Conservation (phyloP, 129 eudicot species). For the Rutidosis leptorrhynchoides region DNA sequence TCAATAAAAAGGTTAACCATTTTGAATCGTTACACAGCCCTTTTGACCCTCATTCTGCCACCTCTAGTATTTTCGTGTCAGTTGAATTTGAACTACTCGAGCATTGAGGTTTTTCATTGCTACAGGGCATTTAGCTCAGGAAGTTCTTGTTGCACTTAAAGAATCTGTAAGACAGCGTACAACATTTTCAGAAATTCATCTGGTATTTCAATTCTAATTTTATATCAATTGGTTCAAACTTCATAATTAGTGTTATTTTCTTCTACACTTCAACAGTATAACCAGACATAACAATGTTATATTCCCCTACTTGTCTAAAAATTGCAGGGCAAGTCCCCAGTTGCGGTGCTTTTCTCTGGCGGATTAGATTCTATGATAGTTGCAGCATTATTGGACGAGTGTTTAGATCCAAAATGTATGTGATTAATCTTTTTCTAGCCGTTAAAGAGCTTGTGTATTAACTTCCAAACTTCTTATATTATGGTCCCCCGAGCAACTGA, state of each 20-base stretch:
- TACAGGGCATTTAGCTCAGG: constrained; percentile 36
- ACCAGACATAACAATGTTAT: not conserved
- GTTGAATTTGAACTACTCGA: not conserved
- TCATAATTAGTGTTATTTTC: not conserved
- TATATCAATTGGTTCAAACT: not conserved
- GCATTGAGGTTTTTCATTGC: not conserved
- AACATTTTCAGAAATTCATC: constrained; percentile 38
- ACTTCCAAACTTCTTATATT: not conserved
- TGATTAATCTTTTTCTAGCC: constrained; percentile 7
- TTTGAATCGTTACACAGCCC: not conserved
- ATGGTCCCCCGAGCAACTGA: constrained; percentile 6
- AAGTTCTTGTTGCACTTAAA: constrained; percentile 60
- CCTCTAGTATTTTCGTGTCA: not conserved
- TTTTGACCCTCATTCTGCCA: not conserved
- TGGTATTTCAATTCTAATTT: constrained; percentile 39
- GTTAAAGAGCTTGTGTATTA: not conserved
- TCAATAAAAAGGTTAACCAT: not conserved
- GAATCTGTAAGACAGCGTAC: constrained; percentile 73
- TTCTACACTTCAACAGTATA: not conserved
- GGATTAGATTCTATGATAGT: constrained; percentile 97
- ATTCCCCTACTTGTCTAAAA: constrained; percentile 8
- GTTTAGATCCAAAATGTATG: constrained; percentile 79
- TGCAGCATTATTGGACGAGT: constrained; percentile 81
- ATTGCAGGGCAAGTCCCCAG: constrained; percentile 59
- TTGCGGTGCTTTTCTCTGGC: constrained; percentile 95